Evolutionary conservation across 768 basidiomycete species (phyloP).

Genomic region (Lepiota subincarnata): DNA sequence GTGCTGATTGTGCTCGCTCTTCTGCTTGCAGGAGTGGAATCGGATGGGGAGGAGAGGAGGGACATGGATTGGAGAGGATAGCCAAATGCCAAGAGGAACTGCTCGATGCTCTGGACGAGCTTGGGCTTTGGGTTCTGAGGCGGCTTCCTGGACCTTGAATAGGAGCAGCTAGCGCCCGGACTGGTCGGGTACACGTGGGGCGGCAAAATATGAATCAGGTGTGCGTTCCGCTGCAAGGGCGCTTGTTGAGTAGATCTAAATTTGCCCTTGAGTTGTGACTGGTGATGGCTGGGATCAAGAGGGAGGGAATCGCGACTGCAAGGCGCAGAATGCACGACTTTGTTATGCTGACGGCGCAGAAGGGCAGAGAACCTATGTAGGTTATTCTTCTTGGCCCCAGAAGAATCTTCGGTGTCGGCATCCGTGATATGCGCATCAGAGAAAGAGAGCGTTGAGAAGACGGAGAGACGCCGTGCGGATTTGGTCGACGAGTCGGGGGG

Average conservation of each 20-base stretch:
- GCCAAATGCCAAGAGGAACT: conserved; percentile 32
- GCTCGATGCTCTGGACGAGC: conserved; percentile 34
- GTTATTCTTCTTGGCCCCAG: background rate
- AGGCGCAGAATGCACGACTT: background rate
- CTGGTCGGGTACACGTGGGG: background rate
- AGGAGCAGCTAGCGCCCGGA: background rate
- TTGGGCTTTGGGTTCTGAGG: conserved; percentile 21
- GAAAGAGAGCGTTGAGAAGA: background rate
- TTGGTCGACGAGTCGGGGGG: background rate
- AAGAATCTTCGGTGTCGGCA: background rate
- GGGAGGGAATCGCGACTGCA: conserved; percentile 3
- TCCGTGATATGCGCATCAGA: background rate
- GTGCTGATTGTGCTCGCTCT: background rate
- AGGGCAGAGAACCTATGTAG: conserved; percentile 8
- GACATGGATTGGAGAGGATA: conserved; percentile 20
- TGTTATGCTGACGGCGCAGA: background rate
- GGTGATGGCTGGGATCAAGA: background rate
- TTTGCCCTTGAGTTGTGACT: conserved; percentile 1
- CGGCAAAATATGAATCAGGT: conserved; percentile 24
- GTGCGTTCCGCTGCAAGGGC: conserved; percentile 5
- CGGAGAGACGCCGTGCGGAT: background rate
- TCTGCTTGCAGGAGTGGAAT: conserved; percentile 4
- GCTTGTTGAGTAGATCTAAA: background rate
- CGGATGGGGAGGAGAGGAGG: conserved; percentile 1
- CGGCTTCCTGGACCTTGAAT: background rate